These are phyloP conservation scores for Lenwebbia sp. DNA, from an alignment of 345 rosid species.

Conservation along the genomic window DNA sequence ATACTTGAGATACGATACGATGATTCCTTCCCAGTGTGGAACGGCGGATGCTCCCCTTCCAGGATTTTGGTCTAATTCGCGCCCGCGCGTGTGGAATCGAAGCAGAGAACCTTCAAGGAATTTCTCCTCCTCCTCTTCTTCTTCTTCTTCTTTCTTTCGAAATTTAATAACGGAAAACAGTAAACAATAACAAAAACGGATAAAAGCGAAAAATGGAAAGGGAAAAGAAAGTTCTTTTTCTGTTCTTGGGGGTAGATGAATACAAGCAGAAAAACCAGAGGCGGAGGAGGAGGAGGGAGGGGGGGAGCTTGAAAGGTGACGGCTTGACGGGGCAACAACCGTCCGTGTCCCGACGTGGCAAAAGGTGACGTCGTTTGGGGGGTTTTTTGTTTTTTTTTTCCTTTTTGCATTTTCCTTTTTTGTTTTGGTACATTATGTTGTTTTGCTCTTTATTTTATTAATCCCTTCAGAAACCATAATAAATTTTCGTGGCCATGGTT, in stretches of 20 bases:
- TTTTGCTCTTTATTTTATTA: neutral
- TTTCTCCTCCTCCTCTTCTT: neutral
- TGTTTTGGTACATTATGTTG: neutral
- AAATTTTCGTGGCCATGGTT: neutral
- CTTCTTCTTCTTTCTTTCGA: neutral
- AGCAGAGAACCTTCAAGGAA: neutral
- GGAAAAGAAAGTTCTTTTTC: neutral
- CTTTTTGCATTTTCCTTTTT: rapidly evolving
- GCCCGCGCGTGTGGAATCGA: no score
- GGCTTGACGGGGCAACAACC: neutral
- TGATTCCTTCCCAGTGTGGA: neutral
- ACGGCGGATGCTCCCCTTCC: neutral
- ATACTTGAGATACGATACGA: neutral
- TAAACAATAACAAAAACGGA: no score
- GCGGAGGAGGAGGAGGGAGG: neutral
- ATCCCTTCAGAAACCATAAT: neutral
- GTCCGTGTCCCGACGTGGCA: neutral
- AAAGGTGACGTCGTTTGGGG: neutral
- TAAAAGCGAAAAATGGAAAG: neutral
- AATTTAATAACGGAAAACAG: neutral
- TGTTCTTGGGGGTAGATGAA: neutral
- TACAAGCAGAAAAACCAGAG: neutral
- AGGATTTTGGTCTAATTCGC: neutral
- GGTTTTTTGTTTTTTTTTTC: neutral
- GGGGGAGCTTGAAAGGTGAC: neutral